Evolutionary conservation across 2,329 filamentous ascomycete genomes (phyloP).

Genomic region (Diaporthe helianthi): DNA sequence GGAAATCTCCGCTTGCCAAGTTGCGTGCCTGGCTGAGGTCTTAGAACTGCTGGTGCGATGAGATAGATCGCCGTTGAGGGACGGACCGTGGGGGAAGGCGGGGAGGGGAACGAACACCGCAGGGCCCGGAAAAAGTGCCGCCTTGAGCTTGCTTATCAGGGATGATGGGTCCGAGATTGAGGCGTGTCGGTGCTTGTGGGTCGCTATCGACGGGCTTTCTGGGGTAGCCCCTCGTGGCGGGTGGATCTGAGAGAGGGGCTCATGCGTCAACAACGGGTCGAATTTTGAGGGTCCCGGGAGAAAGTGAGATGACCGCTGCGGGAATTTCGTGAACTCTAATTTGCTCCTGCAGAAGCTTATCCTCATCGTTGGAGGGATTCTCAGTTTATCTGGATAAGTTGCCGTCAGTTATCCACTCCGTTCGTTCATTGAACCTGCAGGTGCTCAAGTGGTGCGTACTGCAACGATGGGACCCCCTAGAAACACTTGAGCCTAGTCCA

Average conservation of each 20-base stretch:
- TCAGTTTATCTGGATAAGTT: not conserved
- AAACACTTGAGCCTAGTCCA: too few species aligned
- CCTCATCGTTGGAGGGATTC: not conserved
- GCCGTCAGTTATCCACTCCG: not conserved
- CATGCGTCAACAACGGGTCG: not conserved
- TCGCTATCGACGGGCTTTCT: not conserved
- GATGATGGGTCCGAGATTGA: slow-evolving; percentile 20
- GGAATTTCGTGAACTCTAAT: not conserved
- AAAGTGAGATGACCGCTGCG: not conserved
- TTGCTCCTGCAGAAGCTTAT: not conserved
- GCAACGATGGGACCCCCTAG: too few species aligned
- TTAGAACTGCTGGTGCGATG: too few species aligned
- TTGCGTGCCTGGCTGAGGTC: too few species aligned
- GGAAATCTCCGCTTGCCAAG: too few species aligned
- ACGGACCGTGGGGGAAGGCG: not conserved
- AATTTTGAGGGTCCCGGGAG: not conserved
- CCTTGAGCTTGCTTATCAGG: slow-evolving; percentile 27
- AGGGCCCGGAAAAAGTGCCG: not conserved
- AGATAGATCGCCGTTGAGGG: not conserved
- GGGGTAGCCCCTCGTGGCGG: slow-evolving; percentile 33
- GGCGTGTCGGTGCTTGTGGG: slow-evolving; percentile 22
- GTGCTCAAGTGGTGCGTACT: too few species aligned
- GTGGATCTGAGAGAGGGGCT: slow-evolving; percentile 26
- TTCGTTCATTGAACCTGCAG: too few species aligned
- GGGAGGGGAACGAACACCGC: too few species aligned